Evolutionary conservation across 2,329 filamentous ascomycete species (phyloP).

Genomic region (Cladosporium velox): DNA sequence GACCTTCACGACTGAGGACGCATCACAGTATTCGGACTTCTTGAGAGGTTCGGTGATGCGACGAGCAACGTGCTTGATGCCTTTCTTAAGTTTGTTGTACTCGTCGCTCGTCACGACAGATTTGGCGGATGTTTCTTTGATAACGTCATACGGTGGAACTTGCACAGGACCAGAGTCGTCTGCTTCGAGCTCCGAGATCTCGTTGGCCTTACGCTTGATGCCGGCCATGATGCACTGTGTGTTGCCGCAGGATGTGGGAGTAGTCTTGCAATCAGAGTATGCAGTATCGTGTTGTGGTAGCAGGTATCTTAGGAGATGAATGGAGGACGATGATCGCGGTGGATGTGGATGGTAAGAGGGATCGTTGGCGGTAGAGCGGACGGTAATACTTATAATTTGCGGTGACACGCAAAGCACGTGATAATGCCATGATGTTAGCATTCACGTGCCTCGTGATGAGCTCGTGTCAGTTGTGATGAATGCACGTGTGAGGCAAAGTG

Average conservation of each 20-base stretch:
- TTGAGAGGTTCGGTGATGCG: slow-evolving; percentile 1
- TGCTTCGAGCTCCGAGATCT: neutral
- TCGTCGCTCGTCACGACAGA: neutral
- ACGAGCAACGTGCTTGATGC: neutral
- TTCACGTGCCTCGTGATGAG: neutral
- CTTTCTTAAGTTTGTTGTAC: neutral
- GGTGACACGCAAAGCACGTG: neutral
- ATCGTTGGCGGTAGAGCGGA: neutral
- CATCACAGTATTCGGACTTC: neutral
- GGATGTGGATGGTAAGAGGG: neutral
- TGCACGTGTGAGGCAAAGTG: neutral
- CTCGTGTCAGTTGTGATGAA: neutral
- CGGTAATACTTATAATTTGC: neutral
- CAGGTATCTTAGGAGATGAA: neutral
- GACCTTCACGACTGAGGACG: neutral
- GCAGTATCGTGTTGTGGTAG: neutral
- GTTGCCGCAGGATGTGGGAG: neutral
- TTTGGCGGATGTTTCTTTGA: neutral
- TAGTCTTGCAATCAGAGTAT: neutral
- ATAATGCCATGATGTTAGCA: neutral
- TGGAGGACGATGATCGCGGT: neutral
- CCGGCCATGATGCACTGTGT: neutral
- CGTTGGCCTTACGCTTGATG: neutral
- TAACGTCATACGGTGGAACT: neutral
- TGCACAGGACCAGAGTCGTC: neutral